Evolutionary conservation across 1,284 basidiomycete genomes (phyloP).

Genomic region (Rhizoctonia solani): DNA sequence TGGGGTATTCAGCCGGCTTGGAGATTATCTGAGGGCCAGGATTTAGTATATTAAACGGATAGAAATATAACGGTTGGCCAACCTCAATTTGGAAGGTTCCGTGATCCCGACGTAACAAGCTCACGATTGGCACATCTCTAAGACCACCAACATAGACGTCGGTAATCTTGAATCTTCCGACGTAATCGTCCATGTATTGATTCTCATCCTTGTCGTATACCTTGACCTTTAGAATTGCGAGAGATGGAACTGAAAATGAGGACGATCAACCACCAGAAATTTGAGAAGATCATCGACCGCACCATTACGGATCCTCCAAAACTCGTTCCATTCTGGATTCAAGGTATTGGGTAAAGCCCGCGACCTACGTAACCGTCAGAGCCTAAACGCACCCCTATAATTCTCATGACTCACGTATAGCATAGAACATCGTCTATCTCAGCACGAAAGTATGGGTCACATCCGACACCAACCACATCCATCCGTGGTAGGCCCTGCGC

Average conservation of each 20-base stretch:
- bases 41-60: neutral
- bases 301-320: conserved; percentile 51
- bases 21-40: conserved; percentile 49
- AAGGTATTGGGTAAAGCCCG: conserved; percentile 62
- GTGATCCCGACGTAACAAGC: conserved; percentile 49
- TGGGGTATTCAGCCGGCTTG: conserved; percentile 46
- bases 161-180: conserved; percentile 64
- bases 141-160: conserved; percentile 54
- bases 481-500: conserved; percentile 59
- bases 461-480: conserved; percentile 63
- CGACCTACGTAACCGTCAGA: conserved; percentile 53
- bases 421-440: conserved; percentile 62
- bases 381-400: neutral
- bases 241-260: conserved; percentile 59
- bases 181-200: conserved; percentile 60
- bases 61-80: conserved; percentile 31
- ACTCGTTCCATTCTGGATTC: conserved; percentile 72
- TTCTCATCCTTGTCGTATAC: conserved; percentile 70
- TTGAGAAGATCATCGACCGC: neutral
- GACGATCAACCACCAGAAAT: conserved; percentile 49
- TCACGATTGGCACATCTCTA: conserved; percentile 64
- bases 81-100: conserved; percentile 75
- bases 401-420: conserved; percentile 55
- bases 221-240: conserved; percentile 59
- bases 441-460: conserved; percentile 73